Evolutionary conservation across 805 yeast species (phyloP), one percentile per base, ranked within the genome.

Genomic region (Teunomyces cretensis): DNA sequence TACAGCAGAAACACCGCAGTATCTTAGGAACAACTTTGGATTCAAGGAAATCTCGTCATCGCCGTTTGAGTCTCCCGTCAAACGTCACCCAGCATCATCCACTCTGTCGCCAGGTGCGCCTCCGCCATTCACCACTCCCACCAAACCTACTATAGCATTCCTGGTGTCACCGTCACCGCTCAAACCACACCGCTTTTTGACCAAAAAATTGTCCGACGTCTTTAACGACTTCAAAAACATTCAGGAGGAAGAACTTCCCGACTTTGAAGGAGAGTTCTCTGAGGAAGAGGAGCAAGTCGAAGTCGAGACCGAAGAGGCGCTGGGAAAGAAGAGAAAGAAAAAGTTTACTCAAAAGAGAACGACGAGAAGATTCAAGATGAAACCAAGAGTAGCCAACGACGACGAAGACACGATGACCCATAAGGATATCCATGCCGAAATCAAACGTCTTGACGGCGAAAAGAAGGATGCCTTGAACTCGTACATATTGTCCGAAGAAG

Each of bases 271-370:
- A 12, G 62, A 55, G 30, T 30, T 24, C 11, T 30, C 39, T 2
- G 49, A 46, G 14, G 33, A 44, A 19, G 51, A 33, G 12, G 54
- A 50, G 27, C 49, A 35, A 6, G 50, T 45, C 9, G 48, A 37
- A 9, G 22, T 19, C 22, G 46, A 42, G 12, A 35, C 6, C 7
- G 32, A 36, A 8, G 13, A 12, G 7, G 8, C 13, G 9, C 28
- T 11, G 6, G 15, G 11, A 14, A 13, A n/a, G 14, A 36, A 33
- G 27, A 45, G 45, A 28, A 68, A 64, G 48, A 66, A 59, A 49
- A 60, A 60, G 31, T 70, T 67, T 46, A 78, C 83, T 0, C 78
- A 75, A 35, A 79, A 79, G 60, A 60, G 84, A 53, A 71, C 76
- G 1, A 78, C 83, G 1, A 63, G 80, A 43, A 64, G 81, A 41